Base-by-base conservation (phyloP, 345 rosid species). In the Conringia planisiliqua region DNA sequence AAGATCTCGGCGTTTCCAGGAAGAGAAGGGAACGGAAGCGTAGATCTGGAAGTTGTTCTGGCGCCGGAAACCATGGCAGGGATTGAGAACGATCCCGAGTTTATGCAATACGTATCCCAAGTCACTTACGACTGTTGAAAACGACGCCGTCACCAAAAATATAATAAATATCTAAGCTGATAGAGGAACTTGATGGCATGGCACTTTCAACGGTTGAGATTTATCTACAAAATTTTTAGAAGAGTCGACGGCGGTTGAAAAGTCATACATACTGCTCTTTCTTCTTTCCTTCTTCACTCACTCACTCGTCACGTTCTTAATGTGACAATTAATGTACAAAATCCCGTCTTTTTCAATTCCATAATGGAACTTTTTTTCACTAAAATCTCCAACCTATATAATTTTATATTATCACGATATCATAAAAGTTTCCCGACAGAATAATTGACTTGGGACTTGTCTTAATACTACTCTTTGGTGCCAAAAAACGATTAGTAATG, bases 1-100 rank as follows among this genome's bases (percentile, higher is more conserved):
- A 91, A 94, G 80, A 91, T 91, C 26, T 91, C 98, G 4, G 97
- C 97, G 29, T 91, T 91, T 66, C 97, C 98, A 0, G 90, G 97
- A 0, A 73, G 89, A 65, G 93, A 90, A 73, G 98, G 89, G 0
- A 77, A 83, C 7, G 98, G 98, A 30, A 84, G 89, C 62, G 90
- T 94, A 7, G 98, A 94, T 66, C 85, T 94, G 63, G 98, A 94
- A 83, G 92, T 94, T 2, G 97, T 95, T 65, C 71, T 95, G 78
- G 86, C 92, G 30, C 91, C 97, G 6, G 85, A 73, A 0, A 87
- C 97, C 0, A 85, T 95, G 97, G 79, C 76, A 0, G 86, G 85
- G 13, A 80, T 95, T 17, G 90, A 85, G 80, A 78, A 58, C 4
- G 99, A 95, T 46, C 60, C 14, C 10, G 97, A 95, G 74, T 88